Conservation (phyloP, 208 protist species). For the Trypanosoma rangeli region DNA sequence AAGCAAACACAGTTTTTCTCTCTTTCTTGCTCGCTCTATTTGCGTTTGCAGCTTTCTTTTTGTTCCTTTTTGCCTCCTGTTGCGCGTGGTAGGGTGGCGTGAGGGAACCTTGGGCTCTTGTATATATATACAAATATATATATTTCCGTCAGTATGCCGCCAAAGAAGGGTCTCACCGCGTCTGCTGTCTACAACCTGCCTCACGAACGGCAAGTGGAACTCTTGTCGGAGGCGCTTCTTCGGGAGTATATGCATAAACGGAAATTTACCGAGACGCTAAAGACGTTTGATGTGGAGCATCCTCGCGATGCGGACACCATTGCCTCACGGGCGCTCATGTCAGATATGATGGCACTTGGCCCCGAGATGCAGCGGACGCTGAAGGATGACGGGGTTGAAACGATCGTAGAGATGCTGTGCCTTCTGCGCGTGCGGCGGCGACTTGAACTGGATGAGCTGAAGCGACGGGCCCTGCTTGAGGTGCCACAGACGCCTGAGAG, state of each 20-base stretch:
- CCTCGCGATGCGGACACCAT: constrained; percentile 79
- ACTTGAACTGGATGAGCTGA: constrained; percentile 45
- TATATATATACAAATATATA: constrained; percentile 13
- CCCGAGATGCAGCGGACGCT: constrained; percentile 44
- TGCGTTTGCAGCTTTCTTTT: constrained; percentile 5
- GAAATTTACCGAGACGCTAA: constrained; percentile 80
- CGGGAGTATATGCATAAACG: constrained; percentile 92
- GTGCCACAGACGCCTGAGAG: constrained; percentile 54
- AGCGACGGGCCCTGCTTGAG: constrained; percentile 31
- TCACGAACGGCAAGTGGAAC: constrained; percentile 80
- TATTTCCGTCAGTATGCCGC: constrained; percentile 38
- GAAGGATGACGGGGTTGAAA: constrained; percentile 78
- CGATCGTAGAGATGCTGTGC: constrained; percentile 92
- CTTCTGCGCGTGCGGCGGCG: constrained; percentile 74
- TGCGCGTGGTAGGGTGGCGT: background rate
- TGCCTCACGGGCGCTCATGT: constrained; percentile 84
- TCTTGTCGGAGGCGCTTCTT: constrained; percentile 84
- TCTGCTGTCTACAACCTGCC: constrained; percentile 64
- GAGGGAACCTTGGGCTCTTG: background rate
- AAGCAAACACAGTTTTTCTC: background rate
- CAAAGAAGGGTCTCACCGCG: constrained; percentile 50
- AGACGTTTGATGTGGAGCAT: constrained; percentile 84
- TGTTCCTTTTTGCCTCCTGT: constrained; percentile 2
- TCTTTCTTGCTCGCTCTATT: too few species aligned
- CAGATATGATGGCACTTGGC: constrained; percentile 78